Evolutionary conservation across 192 early-diverging fungal genomes (phyloP).

Genomic region (Coemansia sp.): DNA sequence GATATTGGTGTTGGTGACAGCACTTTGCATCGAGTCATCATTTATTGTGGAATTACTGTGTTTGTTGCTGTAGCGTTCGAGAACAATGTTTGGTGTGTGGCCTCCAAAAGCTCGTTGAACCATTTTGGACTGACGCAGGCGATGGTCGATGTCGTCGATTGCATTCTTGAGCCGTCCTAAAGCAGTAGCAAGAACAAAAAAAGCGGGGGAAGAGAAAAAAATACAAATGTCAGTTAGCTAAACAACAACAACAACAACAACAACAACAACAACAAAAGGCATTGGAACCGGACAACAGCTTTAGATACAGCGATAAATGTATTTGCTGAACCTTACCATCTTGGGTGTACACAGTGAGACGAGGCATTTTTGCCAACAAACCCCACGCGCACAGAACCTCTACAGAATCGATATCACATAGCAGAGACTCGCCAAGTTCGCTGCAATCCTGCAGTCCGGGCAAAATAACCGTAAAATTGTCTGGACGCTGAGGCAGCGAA

Average conservation of each 20-base stretch:
- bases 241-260: not conserved
- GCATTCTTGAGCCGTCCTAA: constrained; percentile 18
- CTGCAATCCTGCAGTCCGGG: constrained; percentile 19
- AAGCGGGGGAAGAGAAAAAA: not conserved
- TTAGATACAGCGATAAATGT: no score
- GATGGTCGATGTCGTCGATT: constrained; percentile 24
- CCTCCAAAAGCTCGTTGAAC: constrained; percentile 25
- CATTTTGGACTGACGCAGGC: constrained; percentile 47
- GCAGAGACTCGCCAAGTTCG: constrained; percentile 4
- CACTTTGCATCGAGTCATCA: not conserved
- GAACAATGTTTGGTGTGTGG: constrained; percentile 29
- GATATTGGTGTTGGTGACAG: not conserved
- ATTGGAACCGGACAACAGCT: no score
- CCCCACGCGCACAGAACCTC: constrained; percentile 43
- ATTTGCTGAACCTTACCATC: constrained; percentile 21
- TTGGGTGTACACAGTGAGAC: constrained; percentile 43
- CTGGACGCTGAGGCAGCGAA: constrained; percentile 44
- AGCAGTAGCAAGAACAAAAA: not conserved
- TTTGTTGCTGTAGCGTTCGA: constrained; percentile 3
- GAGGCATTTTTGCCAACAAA: constrained; percentile 36
- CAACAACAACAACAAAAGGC: constrained; percentile 1
- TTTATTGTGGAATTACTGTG: not conserved
- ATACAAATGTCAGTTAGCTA: not conserved
- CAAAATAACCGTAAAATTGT: constrained; percentile 39
- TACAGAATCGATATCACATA: constrained; percentile 22